Percentiles rank a stretch among this genome's conserved stretches.
Evolutionary conservation across 1,284 basidiomycete species (phyloP).

Genomic region (Ganoderma boninense): DNA sequence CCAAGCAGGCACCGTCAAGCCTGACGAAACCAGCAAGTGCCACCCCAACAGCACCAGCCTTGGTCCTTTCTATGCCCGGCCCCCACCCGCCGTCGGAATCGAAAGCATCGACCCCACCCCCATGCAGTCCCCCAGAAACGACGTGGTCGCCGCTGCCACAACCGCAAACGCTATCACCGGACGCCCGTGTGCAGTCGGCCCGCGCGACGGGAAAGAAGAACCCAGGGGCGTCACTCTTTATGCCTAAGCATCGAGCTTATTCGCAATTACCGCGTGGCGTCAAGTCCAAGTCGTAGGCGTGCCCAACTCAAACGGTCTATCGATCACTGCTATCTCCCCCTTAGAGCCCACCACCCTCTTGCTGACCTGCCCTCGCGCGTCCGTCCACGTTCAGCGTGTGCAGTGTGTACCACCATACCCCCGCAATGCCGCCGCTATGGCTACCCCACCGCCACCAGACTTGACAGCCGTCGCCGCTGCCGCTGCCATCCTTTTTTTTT

Average conservation of each 20-base stretch:
- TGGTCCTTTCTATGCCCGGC: constrained; percentile 3
- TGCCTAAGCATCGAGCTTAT: constrained; percentile 75
- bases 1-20: constrained; percentile 15
- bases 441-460: background rate
- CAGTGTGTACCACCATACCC: constrained; percentile 9
- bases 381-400: constrained; percentile 4
- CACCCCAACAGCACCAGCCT: background rate
- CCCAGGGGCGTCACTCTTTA: constrained; percentile 72
- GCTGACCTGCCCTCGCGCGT: constrained; percentile 3
- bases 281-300: constrained; percentile 26
- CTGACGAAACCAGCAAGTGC: constrained; percentile 1
- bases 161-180: constrained; percentile 9
- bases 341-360: constrained; percentile 12
- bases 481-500: background rate
- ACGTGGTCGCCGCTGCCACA: constrained; percentile 5
- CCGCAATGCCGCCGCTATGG: background rate
- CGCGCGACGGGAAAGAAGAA: constrained; percentile 60
- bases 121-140: constrained; percentile 15
- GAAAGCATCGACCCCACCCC: constrained; percentile 10
- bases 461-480: background rate
- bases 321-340: constrained; percentile 7
- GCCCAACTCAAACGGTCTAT: constrained; percentile 1
- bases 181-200: constrained; percentile 20
- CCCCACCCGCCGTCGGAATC: constrained; percentile 34
- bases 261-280: constrained; percentile 55